Evolutionary conservation across 257 asterid genomes (phyloP).

Genomic region (Lavandula angustifolia): DNA sequence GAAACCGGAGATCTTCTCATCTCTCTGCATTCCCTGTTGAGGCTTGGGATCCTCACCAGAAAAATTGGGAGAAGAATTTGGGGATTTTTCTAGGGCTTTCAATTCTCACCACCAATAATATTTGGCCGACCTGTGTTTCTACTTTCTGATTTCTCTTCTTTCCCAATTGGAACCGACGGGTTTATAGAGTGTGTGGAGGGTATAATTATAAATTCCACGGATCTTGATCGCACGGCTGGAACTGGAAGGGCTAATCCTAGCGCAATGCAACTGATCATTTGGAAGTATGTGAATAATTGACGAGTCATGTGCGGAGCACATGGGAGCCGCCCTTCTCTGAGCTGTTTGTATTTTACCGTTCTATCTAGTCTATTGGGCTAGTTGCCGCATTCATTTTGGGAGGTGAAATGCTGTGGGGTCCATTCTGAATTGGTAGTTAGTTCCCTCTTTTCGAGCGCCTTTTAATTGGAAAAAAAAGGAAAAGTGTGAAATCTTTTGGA

Average conservation of each 20-base stretch:
- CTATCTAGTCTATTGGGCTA: conserved; percentile 7
- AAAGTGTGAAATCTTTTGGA: too few species aligned
- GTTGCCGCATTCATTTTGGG: conserved; percentile 13
- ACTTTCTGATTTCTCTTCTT: not conserved
- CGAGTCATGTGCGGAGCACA: conserved; percentile 22
- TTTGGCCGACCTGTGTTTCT: not conserved
- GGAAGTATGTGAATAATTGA: conserved; percentile 44
- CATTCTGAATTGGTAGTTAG: not conserved
- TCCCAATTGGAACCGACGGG: fast-evolving
- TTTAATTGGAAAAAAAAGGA: not conserved
- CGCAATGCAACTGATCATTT: conserved; percentile 28
- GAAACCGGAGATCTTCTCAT: conserved; percentile 54
- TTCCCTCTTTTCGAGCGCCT: not conserved
- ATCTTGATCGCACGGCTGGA: conserved; percentile 35
- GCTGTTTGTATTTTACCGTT: conserved; percentile 8
- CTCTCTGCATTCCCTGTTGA: conserved; percentile 87
- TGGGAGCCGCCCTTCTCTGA: conserved; percentile 32
- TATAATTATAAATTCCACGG: not conserved
- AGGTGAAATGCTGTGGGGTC: conserved; percentile 17
- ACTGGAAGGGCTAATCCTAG: not conserved
- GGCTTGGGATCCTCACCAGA: conserved; percentile 9
- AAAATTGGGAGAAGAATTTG: not conserved
- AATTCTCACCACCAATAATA: not conserved
- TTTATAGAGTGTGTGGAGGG: conserved; percentile 37
- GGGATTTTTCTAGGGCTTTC: conserved; percentile 14